Evolutionary conservation across 768 basidiomycete genomes (phyloP), one percentile per base, ranked within the genome.

Genomic region (Kwoniella bestiolae): DNA sequence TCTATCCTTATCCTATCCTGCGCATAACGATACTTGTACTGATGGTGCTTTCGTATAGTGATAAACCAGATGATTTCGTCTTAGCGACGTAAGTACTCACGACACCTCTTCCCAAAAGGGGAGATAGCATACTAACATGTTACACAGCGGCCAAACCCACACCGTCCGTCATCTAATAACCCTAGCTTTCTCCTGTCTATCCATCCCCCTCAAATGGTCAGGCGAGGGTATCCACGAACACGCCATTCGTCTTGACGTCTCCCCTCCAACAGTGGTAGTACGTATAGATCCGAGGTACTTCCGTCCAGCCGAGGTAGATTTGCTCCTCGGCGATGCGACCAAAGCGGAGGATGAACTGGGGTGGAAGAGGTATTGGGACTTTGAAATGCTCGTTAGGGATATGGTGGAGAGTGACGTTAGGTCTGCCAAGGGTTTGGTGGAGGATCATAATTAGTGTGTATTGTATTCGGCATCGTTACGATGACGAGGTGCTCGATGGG

Each of bases 291-390:
- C 90, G 26, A 85, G 85, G 71, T 95, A 96, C 84, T 96, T 94
- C 90, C 90, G 94, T 81, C 92, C 92, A 8, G 91, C 91, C 21
- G 92, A 94, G 87, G 92, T 95, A 82, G 92, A 95, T 89, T 86
- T 94, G 60, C 85, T 97, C 44, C 85, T 89, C 52, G 94, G 94
- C 14, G 89, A 90, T 81, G 92, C 94, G 4, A 84, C 89, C 56
- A 97, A 97, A 83, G 94, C 95, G 0, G 93, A 96, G 80, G 86
- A 85, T 49, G 46, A 87, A 46, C 88, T 98, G 47, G 91, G 92
- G 8, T 97, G 94, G 94, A 93, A 90, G 81, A 89, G 95, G 66
- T 84, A 88, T 71, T 88, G 92, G 62, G 84, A 86, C 71, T 98
- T 96, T 78, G 87, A 92, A 68, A 82, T 86, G 35, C 87, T 98